phyloP scores from a whole-genome alignment of 169 alveolate genomes.

The Perkinsus marinus region DNA sequence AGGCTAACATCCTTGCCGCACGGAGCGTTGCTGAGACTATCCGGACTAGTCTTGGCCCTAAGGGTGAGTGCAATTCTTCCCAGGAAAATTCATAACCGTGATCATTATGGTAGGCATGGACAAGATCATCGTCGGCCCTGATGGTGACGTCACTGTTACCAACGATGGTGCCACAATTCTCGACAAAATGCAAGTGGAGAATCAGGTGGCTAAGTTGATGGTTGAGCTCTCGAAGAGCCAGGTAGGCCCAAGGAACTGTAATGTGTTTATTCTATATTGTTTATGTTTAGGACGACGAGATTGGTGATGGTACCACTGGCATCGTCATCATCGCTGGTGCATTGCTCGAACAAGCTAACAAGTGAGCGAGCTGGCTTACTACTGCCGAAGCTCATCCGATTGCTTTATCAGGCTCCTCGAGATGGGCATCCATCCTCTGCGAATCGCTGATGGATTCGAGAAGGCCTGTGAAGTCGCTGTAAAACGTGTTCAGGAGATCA shows the following conservation, averaged over 20 bases:
- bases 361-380: neutral
- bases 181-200: conserved; percentile 84
- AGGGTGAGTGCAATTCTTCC: conserved; percentile 7
- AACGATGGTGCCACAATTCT: conserved; percentile 92
- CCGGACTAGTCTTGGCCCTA: conserved; percentile 95
- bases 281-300: conserved; percentile 95
- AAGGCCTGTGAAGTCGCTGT: conserved; percentile 90
- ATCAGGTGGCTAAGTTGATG: conserved; percentile 92
- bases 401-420: neutral
- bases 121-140: conserved; percentile 93
- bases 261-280: conserved; percentile 57
- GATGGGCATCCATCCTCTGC: conserved; percentile 91
- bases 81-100: neutral
- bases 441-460: conserved; percentile 95
- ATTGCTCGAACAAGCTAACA: conserved; percentile 79
- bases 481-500: conserved; percentile 67
- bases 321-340: conserved; percentile 99
- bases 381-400: neutral
- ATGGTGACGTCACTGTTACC: conserved; percentile 93
- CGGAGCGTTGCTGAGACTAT: conserved; percentile 85
- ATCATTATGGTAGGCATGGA: conserved; percentile 83
- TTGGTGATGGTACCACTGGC: conserved; percentile 99
- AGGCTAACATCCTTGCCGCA: conserved; percentile 94
- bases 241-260: neutral
- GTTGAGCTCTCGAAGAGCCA: conserved; percentile 92